Evolutionary conservation across 306 rosid genomes (phyloP).

Genomic region (Ormosia semicastrata): DNA sequence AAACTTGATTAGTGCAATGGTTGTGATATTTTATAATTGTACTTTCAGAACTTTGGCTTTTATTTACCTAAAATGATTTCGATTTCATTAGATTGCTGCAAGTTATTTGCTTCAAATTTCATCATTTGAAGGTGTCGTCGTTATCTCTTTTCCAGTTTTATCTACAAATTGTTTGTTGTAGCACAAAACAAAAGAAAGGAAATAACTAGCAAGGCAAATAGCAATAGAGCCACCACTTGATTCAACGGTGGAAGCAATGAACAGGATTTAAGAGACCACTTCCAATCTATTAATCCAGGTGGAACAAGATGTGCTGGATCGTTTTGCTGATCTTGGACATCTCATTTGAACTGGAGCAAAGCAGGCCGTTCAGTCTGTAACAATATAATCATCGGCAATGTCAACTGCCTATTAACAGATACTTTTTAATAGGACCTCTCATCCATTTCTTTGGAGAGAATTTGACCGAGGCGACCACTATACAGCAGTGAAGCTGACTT

Average conservation of each 20-base stretch:
- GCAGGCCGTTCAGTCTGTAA: not conserved
- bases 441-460: too few relatives aligned
- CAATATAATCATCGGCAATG: not conserved
- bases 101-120: not conserved
- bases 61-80: not conserved
- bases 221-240: too few relatives aligned
- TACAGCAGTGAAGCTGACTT: too few relatives aligned
- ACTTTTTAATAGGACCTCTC: too few relatives aligned
- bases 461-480: too few relatives aligned
- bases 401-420: too few relatives aligned
- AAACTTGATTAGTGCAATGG: conserved; percentile 12
- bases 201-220: not conserved
- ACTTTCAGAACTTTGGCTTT: conserved; percentile 7
- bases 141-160: not conserved
- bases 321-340: not conserved
- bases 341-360: not conserved
- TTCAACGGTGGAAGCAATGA: too few relatives aligned
- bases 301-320: not conserved
- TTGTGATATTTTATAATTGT: conserved; percentile 13
- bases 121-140: not conserved
- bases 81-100: not conserved
- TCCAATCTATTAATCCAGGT: not conserved
- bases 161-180: not conserved
- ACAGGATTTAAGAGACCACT: not conserved
- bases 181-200: not conserved